phyloP scores from a whole-genome alignment of 148 eudicot species.

The Camellia sinensis region DNA sequence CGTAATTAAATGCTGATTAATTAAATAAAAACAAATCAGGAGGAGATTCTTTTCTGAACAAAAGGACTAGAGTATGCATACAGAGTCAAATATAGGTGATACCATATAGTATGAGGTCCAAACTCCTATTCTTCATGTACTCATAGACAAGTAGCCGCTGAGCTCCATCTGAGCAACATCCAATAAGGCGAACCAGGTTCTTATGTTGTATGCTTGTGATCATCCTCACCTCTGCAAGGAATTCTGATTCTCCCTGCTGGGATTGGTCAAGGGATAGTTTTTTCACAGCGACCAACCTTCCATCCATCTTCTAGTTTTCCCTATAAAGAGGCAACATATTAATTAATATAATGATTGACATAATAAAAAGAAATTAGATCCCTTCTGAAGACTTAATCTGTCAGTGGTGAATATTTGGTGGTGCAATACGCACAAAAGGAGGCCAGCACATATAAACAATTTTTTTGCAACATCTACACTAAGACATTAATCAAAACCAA shows the following conservation, averaged over 20 bases:
- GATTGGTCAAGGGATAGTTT: slow-evolving; percentile 39
- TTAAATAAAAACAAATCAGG: no score
- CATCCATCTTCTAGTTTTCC: slow-evolving; percentile 49
- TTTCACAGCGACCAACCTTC: slow-evolving; percentile 38
- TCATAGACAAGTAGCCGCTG: slow-evolving; percentile 48
- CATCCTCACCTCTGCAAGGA: slow-evolving; percentile 48
- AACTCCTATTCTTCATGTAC: slow-evolving; percentile 50
- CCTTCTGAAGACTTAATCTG: neutral
- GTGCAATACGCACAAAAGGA: neutral
- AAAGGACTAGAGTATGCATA: neutral
- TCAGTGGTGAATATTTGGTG: neutral
- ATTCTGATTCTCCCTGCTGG: slow-evolving; percentile 49
- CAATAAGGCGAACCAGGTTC: slow-evolving; percentile 49
- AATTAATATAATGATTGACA: neutral
- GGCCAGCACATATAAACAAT: neutral
- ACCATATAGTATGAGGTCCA: slow-evolving; percentile 46
- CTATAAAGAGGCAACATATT: slow-evolving; percentile 10
- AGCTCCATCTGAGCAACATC: slow-evolving; percentile 43
- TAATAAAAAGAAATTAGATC: neutral
- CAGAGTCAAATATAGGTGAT: slow-evolving; percentile 1
- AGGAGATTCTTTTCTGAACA: neutral
- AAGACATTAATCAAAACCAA: neutral
- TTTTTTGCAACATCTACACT: neutral
- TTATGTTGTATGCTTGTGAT: slow-evolving; percentile 55
- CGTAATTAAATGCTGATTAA: neutral